These are phyloP conservation scores for Limonium bicolor DNA, from an alignment of 148 eudicot genomes.

Conservation along the genomic window DNA sequence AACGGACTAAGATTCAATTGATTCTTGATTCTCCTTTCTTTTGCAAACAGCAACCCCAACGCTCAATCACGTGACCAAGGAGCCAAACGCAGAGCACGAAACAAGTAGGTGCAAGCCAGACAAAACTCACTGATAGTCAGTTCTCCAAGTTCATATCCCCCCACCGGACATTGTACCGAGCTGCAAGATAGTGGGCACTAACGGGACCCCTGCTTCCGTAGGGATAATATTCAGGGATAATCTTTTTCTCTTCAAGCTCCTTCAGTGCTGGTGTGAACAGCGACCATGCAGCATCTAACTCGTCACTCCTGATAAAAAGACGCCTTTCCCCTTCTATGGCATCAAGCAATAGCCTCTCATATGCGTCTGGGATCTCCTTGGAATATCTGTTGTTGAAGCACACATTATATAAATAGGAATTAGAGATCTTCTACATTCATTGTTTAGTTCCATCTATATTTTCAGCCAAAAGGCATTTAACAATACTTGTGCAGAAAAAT, in stretches of 20 bases:
- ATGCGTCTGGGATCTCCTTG: conserved; percentile 94
- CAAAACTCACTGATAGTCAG: conserved; percentile 7
- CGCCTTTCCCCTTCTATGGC: conserved; percentile 95
- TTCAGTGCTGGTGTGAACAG: conserved; percentile 79
- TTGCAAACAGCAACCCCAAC: no score
- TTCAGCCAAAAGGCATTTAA: no score
- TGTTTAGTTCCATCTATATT: background rate
- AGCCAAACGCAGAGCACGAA: background rate
- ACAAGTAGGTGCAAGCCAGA: background rate
- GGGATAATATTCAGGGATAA: conserved; percentile 75
- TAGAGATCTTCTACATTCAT: background rate
- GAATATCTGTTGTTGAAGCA: no score
- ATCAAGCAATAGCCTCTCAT: conserved; percentile 89
- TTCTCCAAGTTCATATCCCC: conserved; percentile 55
- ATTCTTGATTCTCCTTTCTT: no score
- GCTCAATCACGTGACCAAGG: background rate
- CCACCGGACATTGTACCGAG: conserved; percentile 74
- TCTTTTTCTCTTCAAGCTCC: conserved; percentile 71
- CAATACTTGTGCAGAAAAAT: no score
- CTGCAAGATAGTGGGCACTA: conserved; percentile 97
- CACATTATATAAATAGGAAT: background rate
- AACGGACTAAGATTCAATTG: no score
- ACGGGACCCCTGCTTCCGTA: conserved; percentile 95
- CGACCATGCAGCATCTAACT: conserved; percentile 91
- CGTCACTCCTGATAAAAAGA: conserved; percentile 83